Evolutionary conservation across 2,329 filamentous ascomycete species (phyloP).

Genomic region (Xylaria sp.): DNA sequence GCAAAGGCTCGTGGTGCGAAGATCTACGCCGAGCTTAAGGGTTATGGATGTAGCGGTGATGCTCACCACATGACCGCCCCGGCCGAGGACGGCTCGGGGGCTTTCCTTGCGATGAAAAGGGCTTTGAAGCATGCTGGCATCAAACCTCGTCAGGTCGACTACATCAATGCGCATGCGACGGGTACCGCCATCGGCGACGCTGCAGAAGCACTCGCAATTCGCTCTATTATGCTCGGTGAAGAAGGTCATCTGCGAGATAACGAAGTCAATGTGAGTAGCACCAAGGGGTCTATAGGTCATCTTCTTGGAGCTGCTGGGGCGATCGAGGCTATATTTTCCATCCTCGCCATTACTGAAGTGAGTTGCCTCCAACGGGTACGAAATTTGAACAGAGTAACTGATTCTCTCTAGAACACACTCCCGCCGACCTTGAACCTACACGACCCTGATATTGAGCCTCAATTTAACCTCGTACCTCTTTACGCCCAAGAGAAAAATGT

Average conservation of each 20-base stretch:
- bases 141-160: conserved; percentile 78
- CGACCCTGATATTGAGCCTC: conserved; percentile 71
- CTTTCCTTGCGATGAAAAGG: conserved; percentile 84
- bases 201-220: conserved; percentile 88
- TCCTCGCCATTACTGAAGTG: conserved; percentile 83
- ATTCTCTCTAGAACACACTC: conserved; percentile 71
- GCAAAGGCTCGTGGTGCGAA: conserved; percentile 80
- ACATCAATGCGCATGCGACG: conserved; percentile 96
- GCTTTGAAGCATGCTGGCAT: conserved; percentile 79
- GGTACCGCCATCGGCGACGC: conserved; percentile 86
- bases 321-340: conserved; percentile 86
- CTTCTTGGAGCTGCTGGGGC: conserved; percentile 91
- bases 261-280: conserved; percentile 87
- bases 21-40: conserved; percentile 89
- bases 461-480: conserved; percentile 87
- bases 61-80: conserved; percentile 95
- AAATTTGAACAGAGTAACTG: conserved; percentile 9
- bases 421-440: conserved; percentile 89
- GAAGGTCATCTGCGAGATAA: conserved; percentile 71
- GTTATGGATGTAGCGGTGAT: conserved; percentile 91
- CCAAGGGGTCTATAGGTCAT: conserved; percentile 93
- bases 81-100: conserved; percentile 82
- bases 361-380: conserved; percentile 47
- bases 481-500: conserved; percentile 76
- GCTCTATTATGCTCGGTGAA: conserved; percentile 77